Base-by-base conservation (phyloP, 2,329 filamentous ascomycete species). In the Trichophyton benhamiae region DNA sequence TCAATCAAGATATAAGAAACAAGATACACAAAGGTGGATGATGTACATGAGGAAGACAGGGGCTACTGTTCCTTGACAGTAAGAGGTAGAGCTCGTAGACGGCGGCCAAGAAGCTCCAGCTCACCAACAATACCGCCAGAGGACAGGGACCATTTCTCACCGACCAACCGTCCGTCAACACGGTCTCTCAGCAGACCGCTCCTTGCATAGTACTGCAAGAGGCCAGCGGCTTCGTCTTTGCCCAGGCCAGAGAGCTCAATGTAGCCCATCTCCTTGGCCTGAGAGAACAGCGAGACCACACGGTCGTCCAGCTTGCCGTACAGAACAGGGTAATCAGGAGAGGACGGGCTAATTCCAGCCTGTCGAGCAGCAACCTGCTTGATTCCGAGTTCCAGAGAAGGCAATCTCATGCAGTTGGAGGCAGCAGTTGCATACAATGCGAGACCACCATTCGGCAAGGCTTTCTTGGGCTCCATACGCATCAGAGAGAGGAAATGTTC, bases 181-280 rank as follows among this genome's bases (percentile, higher is more conserved):
- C 78, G 80, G 64, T 82, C 79, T 65, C 88, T 83, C 70, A 95
- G 72, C 71, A 96, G 79, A 11, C 92, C 94, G 72, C 89, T 95
- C 41, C 83, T 84, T 3, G 89, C 91, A 80, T 92, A 97, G 77
- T 96, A 97, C 77, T 96, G 91, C 84, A 97, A 87, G 67, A 95
- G 78, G 0, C 84, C 81, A 63, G 87, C 83, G 9, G 89, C 85
- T 76, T 97, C 92, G 1, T 80, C 76, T 74, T 86, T 88, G 68
- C 78, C 86, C 66, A 96, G 69, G 7, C 89, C 87, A 48, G 82
- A 79, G 20, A 96, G 71, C 20, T 82, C 80, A 67, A 80, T 73
- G 2, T 82, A 71, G 36, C 78, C 74, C 11, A 82, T 72, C 6
- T 71, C 71, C 61, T 75, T 74, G 3, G 68, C 61, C 17, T 67